Evolutionary conservation across 495 filamentous ascomycete genomes (phyloP).

Genomic region (Lasiosphaeriaceae sp.): DNA sequence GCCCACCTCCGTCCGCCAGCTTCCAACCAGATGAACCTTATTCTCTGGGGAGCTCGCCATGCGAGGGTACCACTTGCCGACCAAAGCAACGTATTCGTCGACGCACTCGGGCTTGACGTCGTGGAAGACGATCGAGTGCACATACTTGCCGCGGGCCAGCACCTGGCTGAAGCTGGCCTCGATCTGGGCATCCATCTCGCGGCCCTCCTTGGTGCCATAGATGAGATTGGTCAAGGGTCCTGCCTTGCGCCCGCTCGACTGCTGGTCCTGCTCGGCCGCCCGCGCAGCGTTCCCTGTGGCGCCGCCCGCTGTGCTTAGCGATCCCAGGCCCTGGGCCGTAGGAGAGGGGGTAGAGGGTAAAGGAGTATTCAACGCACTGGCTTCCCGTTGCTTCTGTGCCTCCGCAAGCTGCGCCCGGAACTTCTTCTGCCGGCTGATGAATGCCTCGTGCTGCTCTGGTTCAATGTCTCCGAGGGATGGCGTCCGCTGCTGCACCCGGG

Average conservation of each 20-base stretch:
- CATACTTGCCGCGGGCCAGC: constrained; percentile 93
- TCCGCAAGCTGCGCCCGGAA: constrained; percentile 80
- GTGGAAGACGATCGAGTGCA: constrained; percentile 96
- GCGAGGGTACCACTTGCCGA: constrained; percentile 88
- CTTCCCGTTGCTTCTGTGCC: constrained; percentile 75
- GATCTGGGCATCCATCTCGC: constrained; percentile 88
- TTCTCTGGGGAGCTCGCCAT: constrained; percentile 79
- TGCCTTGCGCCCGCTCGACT: constrained; percentile 43
- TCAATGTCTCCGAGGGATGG: constrained; percentile 87
- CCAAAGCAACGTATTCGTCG: constrained; percentile 87
- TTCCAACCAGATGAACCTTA: constrained; percentile 92
- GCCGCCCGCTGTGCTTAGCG: constrained; percentile 53
- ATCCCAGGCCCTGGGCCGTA: constrained; percentile 53
- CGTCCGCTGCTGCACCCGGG: constrained; percentile 50
- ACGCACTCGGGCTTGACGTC: constrained; percentile 93
- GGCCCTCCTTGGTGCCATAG: constrained; percentile 92
- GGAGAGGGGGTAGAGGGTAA: constrained; percentile 49
- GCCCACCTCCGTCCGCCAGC: constrained; percentile 97
- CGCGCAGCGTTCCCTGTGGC: constrained; percentile 48
- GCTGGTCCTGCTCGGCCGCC: constrained; percentile 35
- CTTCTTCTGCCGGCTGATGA: constrained; percentile 74
- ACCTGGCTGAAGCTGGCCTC: constrained; percentile 93
- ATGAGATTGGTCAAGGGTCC: constrained; percentile 67
- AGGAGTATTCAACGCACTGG: constrained; percentile 56
- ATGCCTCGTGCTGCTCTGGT: constrained; percentile 57